Evolutionary conservation across 2,329 filamentous ascomycete species (phyloP).

Genomic region (Stemphylium lycopersici): DNA sequence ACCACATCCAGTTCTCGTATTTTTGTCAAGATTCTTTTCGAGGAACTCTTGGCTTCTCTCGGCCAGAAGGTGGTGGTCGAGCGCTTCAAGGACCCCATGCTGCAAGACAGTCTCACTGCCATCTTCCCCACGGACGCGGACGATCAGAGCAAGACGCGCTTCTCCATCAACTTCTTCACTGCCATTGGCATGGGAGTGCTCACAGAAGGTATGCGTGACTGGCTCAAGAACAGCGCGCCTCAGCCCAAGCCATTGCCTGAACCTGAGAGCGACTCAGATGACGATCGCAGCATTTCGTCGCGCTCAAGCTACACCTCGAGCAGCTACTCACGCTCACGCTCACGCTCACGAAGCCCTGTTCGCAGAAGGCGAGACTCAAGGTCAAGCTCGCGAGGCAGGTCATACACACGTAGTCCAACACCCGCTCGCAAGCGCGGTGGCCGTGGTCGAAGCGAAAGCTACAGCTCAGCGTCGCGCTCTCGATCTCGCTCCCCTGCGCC

Average conservation of each 20-base stretch:
- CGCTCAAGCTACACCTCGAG: constrained; percentile 43
- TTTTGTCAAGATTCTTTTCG: constrained; percentile 97
- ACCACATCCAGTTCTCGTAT: constrained; percentile 96
- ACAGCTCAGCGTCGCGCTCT: constrained; percentile 29
- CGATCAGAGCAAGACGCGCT: constrained; percentile 86
- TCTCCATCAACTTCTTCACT: constrained; percentile 99
- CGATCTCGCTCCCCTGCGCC: constrained; percentile 33
- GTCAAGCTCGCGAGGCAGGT: constrained; percentile 37
- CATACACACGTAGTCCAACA: constrained; percentile 39
- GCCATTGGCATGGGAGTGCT: constrained; percentile 94
- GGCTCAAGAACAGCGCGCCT: constrained; percentile 80
- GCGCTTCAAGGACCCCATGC: constrained; percentile 74
- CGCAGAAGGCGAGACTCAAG: constrained; percentile 31
- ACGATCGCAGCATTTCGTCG: constrained; percentile 42
- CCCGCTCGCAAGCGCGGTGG: constrained; percentile 29
- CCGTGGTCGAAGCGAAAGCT: constrained; percentile 29
- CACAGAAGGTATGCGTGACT: constrained; percentile 93
- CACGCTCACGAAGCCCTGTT: constrained; percentile 30
- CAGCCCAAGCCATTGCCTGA: constrained; percentile 70
- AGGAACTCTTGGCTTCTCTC: constrained; percentile 85
- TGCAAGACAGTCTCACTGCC: constrained; percentile 79
- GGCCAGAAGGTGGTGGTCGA: constrained; percentile 81
- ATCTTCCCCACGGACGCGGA: constrained; percentile 84
- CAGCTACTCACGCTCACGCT: constrained; percentile 35
- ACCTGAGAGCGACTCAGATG: constrained; percentile 43